phyloP scores from a whole-genome alignment of 225 moss, liverwort and hornwort genomes.

The Pleurozium schreberi region DNA sequence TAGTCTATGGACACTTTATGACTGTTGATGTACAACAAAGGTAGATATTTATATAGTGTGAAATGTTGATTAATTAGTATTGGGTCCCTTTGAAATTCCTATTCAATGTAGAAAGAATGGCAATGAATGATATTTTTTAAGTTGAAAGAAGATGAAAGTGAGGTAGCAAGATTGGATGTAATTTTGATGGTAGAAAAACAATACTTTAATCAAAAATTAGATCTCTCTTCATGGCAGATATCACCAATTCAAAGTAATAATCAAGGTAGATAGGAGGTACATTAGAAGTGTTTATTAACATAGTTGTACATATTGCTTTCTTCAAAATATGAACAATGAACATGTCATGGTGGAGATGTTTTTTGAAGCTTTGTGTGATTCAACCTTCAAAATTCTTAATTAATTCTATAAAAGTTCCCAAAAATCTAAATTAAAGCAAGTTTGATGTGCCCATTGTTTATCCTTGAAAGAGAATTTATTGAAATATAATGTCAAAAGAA shows the following conservation, averaged over 20 bases:
- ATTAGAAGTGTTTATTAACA: not conserved
- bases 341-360: fast-evolving
- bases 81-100: too few species aligned
- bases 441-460: not conserved
- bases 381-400: not conserved
- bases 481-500: fast-evolving
- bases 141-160: not conserved
- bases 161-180: not conserved
- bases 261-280: fast-evolving
- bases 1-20: too few species aligned
- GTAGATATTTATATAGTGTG: too few species aligned
- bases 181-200: not conserved
- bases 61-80: too few species aligned
- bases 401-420: not conserved
- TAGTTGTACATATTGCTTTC: not conserved
- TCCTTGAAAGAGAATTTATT: not conserved
- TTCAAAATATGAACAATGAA: not conserved
- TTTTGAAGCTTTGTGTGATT: not conserved
- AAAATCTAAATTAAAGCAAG: fast-evolving
- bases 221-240: fast-evolving
- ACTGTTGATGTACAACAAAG: too few species aligned
- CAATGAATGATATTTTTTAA: not conserved
- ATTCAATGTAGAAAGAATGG: too few species aligned
- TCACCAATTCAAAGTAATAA: not conserved
- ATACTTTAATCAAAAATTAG: not conserved